phyloP scores from a whole-genome alignment of 2,329 filamentous ascomycete genomes.

The Sphaerulina vaccinii region DNA sequence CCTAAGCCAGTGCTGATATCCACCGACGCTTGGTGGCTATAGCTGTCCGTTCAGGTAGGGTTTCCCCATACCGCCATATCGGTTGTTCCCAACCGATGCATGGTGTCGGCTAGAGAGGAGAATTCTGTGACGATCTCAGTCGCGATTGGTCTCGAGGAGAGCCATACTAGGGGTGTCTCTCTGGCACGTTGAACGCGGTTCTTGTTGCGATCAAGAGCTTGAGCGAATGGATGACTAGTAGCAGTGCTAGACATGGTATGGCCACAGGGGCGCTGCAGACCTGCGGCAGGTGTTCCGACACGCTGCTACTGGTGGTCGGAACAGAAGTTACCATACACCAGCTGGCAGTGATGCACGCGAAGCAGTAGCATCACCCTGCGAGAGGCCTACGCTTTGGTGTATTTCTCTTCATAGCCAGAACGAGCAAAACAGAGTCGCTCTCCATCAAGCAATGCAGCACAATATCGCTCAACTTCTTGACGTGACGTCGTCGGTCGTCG shows the following conservation, averaged over 20 bases:
- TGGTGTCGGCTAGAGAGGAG: not conserved
- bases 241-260: constrained; percentile 9
- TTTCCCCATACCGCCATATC: not conserved
- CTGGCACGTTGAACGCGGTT: not conserved
- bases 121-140: not conserved
- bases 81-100: not conserved
- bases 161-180: not conserved
- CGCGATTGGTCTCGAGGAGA: not conserved
- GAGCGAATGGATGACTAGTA: not conserved
- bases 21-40: not conserved
- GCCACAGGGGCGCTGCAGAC: constrained; percentile 7
- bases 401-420: too few species aligned
- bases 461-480: not conserved
- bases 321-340: too few species aligned
- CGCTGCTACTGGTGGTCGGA: too few species aligned
- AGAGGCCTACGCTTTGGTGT: too few species aligned
- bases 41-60: not conserved
- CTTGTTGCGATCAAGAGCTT: not conserved
- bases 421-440: not conserved
- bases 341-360: too few species aligned
- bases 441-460: not conserved
- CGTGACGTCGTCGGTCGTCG: constrained; percentile 13
- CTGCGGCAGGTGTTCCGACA: too few species aligned
- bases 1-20: constrained; percentile 1
- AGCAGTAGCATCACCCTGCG: too few species aligned